Evolutionary conservation across 352 stramenopile genomes (phyloP), one percentile per base, ranked within the genome.

Genomic region (Phytopythium cucurbitacearum): DNA sequence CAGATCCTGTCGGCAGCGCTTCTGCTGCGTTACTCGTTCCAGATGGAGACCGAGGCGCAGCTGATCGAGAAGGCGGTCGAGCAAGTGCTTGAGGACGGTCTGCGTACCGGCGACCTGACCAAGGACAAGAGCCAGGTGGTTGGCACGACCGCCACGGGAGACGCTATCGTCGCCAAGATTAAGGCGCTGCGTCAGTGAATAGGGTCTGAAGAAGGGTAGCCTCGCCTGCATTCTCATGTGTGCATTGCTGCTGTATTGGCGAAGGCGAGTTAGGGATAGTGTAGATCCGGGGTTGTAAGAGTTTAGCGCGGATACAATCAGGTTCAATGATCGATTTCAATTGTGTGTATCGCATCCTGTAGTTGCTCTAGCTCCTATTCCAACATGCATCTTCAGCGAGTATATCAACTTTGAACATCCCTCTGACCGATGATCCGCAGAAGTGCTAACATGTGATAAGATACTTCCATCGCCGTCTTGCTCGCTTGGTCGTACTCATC

Each of bases 1-100:
- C 96, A 99, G 80, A 99, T 99, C 72, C 73, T 99, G 39, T 98
- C 90, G 35, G 97, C 85, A 0, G 96, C 97, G 36, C 90, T 99
- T 73, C 96, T 99, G 89, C 78, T 99, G 48, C 84, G 94, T 40
- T 99, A 99, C 65, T 94, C 84, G 57, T 94, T 94, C 60, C 65
- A 88, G 68, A 72, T 94, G 63, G 78, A 94, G 47, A 48, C 62
- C 3, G 87, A 93, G 63, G 87, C 87, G 21, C 73, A 78, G 55
- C 47, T 92, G 48, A 92, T 96, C 48, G 84, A 96, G 50, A 64
- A 62, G 16, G 87, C 87, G 0, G 87, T 95, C 5, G 82, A 95
- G 58, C 65, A 81, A 34, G 87, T 94, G 55, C 75, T 96, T 21
- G 51, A 94, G 58, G 74, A 91, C 49, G 86, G 87, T 47, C 58